Evolutionary conservation across 2,329 filamentous ascomycete genomes (phyloP), one percentile per base, ranked within the genome.

Genomic region (Sporothrix inflata): DNA sequence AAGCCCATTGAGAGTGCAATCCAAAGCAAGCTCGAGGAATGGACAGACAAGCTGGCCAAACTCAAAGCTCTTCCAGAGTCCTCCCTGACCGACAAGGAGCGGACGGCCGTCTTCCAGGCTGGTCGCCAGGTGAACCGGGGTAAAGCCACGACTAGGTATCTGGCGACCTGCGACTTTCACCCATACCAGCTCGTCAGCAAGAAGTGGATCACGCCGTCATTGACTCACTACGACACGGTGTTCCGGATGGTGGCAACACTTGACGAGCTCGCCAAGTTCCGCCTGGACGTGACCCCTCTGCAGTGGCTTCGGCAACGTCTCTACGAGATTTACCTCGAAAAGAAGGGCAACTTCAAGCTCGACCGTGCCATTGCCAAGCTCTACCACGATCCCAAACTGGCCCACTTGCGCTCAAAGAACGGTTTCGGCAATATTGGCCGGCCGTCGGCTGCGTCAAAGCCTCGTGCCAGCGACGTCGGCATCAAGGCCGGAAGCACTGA

Each of bases 241-340:
- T 88, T 86, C 76, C 84, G 87, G 2, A 78, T 89, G 47, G 85
- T 84, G 49, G 85, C 87, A 66, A 84, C 87, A 0, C 81, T 88
- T 38, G 83, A 84, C 3, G 86, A 88, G 77, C 80, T 89, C 60
- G 83, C 81, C 71, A 87, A 85, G 75, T 88, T 87, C 71, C 82
- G 83, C 40, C 81, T 88, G 5, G 84, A 86, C 49, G 80, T 89
- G 24, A 82, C 82, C 2, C 86, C 87, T 0, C 78, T 87, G 3
- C 83, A 88, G 34, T 89, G 87, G 87, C 79, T 89, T 70, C 85
- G 87, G 4, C 86, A 89, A 47, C 85, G 87, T 14, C 81, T 89
- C 66, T 81, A 85, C 73, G 86, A 89, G 77, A 78, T 88, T 16
- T 81, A 83, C 49, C 72, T 71, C 9, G 79, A 79, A 21, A 79